These are phyloP conservation scores for Candida bentonensis DNA, from an alignment of 805 yeast genomes.

Conservation along the genomic window DNA sequence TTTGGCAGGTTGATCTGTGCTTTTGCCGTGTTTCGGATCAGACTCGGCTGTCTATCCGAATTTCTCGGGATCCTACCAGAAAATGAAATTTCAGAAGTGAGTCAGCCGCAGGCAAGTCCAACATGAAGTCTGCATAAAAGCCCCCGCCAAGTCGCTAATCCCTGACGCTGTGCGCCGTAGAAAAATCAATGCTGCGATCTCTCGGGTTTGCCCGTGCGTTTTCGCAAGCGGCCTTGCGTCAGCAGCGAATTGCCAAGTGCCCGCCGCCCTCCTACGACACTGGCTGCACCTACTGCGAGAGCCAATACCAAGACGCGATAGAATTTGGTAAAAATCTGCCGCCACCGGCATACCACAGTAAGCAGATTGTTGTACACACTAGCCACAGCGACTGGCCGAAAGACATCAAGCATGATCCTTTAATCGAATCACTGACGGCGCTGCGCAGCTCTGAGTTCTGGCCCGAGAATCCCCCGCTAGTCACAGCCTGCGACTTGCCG, in stretches of 20 bases:
- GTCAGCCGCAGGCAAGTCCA: no score
- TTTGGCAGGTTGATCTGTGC: no score
- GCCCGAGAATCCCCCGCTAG: slow-evolving; percentile 3
- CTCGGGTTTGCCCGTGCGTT: no score
- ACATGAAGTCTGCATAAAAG: no score
- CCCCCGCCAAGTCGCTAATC: no score
- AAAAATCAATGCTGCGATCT: no score
- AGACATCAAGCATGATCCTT: slow-evolving; percentile 30
- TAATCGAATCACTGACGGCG: slow-evolving; percentile 28
- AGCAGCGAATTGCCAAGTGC: slow-evolving; percentile 21
- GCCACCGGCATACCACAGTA: slow-evolving; percentile 40
- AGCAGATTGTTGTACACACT: slow-evolving; percentile 40
- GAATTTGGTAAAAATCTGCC: slow-evolving; percentile 27
- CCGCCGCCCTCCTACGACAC: slow-evolving; percentile 41
- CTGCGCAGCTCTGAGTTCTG: slow-evolving; percentile 24
- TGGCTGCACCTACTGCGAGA: slow-evolving; percentile 47
- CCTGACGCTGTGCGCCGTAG: background rate
- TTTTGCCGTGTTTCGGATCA: no score
- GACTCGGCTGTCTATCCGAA: no score
- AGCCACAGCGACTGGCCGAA: slow-evolving; percentile 26
- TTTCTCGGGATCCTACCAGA: no score
- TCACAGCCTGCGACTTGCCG: background rate
- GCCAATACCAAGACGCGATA: slow-evolving; percentile 26
- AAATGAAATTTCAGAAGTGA: no score
- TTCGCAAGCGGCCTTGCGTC: no score